Conservation (phyloP, 768 basidiomycete species). For the Pluteus cervinus region DNA sequence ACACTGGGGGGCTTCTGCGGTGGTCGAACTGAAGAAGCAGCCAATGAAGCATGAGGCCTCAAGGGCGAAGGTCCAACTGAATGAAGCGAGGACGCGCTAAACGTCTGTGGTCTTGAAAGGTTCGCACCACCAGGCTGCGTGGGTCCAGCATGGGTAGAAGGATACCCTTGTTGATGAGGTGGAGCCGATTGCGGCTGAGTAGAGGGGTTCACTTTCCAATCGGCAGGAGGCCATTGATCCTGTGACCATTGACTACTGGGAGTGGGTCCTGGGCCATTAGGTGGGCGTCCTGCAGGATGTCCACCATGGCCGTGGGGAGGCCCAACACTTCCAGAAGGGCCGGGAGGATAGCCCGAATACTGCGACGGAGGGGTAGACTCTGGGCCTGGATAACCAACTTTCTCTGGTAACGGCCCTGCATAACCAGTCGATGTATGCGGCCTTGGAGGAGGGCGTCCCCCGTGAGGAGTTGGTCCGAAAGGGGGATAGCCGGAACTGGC, state of each 20-base stretch:
- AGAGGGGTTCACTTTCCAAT: constrained; percentile 28
- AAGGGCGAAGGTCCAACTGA: constrained; percentile 12
- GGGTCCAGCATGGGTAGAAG: constrained; percentile 3
- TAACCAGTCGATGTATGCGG: constrained; percentile 7
- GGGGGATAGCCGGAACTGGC: constrained; percentile 6
- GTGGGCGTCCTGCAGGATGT: no score
- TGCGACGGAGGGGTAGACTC: no score
- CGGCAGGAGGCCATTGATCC: constrained; percentile 36
- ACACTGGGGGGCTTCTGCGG: background rate
- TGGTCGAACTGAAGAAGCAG: constrained; percentile 2
- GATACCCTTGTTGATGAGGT: constrained; percentile 12
- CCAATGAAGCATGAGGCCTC: constrained; percentile 19
- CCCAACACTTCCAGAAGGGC: no score
- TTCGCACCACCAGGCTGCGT: constrained; percentile 21
- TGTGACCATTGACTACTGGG: constrained; percentile 22
- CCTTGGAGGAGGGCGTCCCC: constrained; percentile 1
- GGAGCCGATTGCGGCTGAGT: constrained; percentile 11
- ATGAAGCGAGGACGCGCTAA: constrained; percentile 14
- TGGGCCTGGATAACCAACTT: no score
- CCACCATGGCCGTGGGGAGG: no score
- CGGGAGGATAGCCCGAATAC: no score
- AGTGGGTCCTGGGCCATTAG: no score
- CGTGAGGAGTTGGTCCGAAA: background rate
- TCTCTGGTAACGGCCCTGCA: no score
- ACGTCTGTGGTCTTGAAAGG: constrained; percentile 26